Conservation (phyloP, 2,329 filamentous ascomycete genomes). For the Colletotrichum graminicola region DNA sequence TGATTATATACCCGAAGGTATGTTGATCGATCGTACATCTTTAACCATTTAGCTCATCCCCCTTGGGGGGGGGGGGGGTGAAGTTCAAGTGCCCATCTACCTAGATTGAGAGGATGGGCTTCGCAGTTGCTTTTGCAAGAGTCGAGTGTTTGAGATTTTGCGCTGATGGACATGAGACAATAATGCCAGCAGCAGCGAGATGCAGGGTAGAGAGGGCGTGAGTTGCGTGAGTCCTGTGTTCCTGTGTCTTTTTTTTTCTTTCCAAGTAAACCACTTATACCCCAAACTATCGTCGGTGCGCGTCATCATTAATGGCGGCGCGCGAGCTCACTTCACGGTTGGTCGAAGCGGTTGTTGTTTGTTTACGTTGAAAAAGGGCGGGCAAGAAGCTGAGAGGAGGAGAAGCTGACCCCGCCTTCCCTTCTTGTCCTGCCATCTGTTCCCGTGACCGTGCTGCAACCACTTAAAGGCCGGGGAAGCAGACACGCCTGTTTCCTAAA, state of each 20-base stretch:
- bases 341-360: slow-evolving; percentile 24
- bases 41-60: no score
- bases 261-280: no score
- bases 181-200: background rate
- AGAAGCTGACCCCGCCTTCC: slow-evolving; percentile 34
- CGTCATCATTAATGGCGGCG: slow-evolving; percentile 23
- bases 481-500: slow-evolving; percentile 20
- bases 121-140: background rate
- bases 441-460: slow-evolving; percentile 39
- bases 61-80: background rate
- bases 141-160: slow-evolving; percentile 11
- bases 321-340: slow-evolving; percentile 5
- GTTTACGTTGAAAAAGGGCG: slow-evolving; percentile 16
- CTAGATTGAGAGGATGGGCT: background rate
- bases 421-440: slow-evolving; percentile 28
- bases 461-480: slow-evolving; percentile 32
- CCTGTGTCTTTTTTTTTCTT: background rate
- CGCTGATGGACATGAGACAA: background rate
- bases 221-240: background rate
- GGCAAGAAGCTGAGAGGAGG: background rate
- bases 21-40: no score
- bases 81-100: background rate
- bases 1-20: no score
- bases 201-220: background rate
- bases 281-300: background rate